phyloP scores from a whole-genome alignment of 805 yeast genomes.

The Zygosaccharomyces bisporus region DNA sequence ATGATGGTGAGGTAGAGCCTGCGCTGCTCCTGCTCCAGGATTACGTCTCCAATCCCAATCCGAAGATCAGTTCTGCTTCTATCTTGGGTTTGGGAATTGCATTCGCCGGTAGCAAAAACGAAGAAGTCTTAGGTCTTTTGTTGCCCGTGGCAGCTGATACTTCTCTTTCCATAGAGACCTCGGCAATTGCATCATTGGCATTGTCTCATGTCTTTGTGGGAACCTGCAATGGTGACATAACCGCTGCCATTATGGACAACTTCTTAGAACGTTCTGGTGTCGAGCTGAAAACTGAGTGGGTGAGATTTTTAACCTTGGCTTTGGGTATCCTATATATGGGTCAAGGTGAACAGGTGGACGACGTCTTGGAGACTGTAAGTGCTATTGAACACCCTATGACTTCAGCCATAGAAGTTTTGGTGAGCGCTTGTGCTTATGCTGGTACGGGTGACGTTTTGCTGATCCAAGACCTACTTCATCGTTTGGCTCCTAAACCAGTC shows the following conservation, averaged over 20 bases:
- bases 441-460: slow-evolving; percentile 97
- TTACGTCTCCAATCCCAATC: slow-evolving; percentile 62
- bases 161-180: slow-evolving; percentile 67
- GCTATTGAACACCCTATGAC: slow-evolving; percentile 96
- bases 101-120: slow-evolving; percentile 89
- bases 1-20: slow-evolving; percentile 87
- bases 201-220: slow-evolving; percentile 95
- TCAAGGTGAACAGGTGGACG: slow-evolving; percentile 89
- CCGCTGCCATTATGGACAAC: slow-evolving; percentile 87
- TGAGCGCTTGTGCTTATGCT: slow-evolving; percentile 90
- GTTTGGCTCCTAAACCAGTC: slow-evolving; percentile 69
- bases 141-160: slow-evolving; percentile 80
- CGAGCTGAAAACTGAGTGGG: slow-evolving; percentile 82
- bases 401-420: slow-evolving; percentile 80
- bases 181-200: slow-evolving; percentile 84
- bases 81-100: slow-evolving; percentile 91
- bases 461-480: slow-evolving; percentile 85
- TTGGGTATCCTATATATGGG: slow-evolving; percentile 90
- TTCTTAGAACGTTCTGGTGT: slow-evolving; percentile 76
- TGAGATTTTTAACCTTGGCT: slow-evolving; percentile 86
- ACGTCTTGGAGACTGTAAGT: slow-evolving; percentile 86
- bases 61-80: slow-evolving; percentile 69
- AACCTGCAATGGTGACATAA: slow-evolving; percentile 89
- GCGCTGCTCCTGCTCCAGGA: slow-evolving; percentile 84
- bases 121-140: slow-evolving; percentile 71